Evolutionary conservation across 331 rosid species (phyloP).

Genomic region (Quercus tomentella): DNA sequence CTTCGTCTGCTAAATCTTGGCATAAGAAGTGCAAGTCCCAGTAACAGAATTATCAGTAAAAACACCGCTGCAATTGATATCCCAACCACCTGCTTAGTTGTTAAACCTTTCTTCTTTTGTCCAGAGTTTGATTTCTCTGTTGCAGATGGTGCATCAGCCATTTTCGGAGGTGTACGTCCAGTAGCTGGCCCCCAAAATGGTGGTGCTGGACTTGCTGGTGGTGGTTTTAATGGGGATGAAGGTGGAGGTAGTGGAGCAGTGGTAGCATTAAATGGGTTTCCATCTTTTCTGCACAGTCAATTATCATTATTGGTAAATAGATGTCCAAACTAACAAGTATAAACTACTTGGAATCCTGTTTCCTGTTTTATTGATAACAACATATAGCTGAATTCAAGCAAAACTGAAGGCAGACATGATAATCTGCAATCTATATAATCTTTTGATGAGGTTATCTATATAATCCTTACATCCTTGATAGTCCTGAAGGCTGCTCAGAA

Average conservation of each 20-base stretch:
- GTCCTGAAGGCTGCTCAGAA: not conserved
- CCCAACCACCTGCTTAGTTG: conserved; percentile 69
- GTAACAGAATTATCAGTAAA: conserved; percentile 43
- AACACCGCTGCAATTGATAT: conserved; percentile 65
- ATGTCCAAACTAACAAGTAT: not conserved
- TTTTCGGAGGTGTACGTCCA: conserved; percentile 46
- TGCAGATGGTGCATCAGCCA: conserved; percentile 66
- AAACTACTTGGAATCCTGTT: not conserved
- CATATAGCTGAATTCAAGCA: not conserved
- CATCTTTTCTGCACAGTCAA: conserved; percentile 67
- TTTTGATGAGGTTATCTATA: not conserved
- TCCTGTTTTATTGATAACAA: not conserved
- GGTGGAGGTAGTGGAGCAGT: conserved; percentile 49
- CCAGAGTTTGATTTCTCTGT: conserved; percentile 51
- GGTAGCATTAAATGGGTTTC: conserved; percentile 73
- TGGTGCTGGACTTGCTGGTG: conserved; percentile 37
- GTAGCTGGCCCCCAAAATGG: conserved; percentile 37
- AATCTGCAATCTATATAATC: not conserved
- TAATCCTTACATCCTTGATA: not conserved
- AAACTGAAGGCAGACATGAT: not conserved
- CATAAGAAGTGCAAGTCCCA: conserved; percentile 60
- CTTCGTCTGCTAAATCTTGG: conserved; percentile 55
- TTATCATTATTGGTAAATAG: conserved; percentile 7
- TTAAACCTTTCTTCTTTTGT: conserved; percentile 37
- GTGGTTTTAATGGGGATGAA: conserved; percentile 34